Evolutionary conservation across 139 green algal genomes (phyloP).

Genomic region (Chlamydomonas eustigma): DNA sequence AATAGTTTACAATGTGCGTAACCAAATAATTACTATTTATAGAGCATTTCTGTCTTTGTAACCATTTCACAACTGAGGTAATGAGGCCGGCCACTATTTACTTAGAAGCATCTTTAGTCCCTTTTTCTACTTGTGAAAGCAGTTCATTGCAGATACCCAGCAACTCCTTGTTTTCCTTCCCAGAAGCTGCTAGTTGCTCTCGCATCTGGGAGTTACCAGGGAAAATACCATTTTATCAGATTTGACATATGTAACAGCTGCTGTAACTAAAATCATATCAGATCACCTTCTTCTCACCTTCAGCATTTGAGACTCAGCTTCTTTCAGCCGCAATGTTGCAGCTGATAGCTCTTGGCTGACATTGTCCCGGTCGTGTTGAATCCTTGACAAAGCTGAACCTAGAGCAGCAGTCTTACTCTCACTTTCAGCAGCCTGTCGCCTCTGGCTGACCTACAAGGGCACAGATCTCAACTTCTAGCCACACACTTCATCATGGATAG

Average conservation of each 20-base stretch:
- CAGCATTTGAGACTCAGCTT: not conserved
- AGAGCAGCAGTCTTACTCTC: constrained; percentile 10
- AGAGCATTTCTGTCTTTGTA: no score
- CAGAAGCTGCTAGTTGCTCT: not conserved
- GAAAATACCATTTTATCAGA: no score
- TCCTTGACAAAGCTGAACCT: not conserved
- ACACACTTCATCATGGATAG: no score
- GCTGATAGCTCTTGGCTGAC: not conserved
- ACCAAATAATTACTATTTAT: no score
- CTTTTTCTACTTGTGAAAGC: constrained; percentile 11
- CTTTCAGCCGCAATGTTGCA: not conserved
- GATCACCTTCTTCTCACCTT: not conserved
- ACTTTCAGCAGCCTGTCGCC: not conserved
- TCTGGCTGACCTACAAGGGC: not conserved
- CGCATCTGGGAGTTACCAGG: not conserved
- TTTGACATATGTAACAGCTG: no score
- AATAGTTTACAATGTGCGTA: no score
- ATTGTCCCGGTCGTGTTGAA: not conserved
- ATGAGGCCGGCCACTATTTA: no score
- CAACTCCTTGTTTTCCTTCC: constrained; percentile 13
- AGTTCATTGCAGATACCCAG: constrained; percentile 11
- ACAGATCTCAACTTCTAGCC: no score
- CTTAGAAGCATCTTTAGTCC: not conserved
- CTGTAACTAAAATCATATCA: no score
- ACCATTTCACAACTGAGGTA: no score